phyloP scores from a whole-genome alignment of 2,329 filamentous ascomycete species.

The Fusarium beomiforme region DNA sequence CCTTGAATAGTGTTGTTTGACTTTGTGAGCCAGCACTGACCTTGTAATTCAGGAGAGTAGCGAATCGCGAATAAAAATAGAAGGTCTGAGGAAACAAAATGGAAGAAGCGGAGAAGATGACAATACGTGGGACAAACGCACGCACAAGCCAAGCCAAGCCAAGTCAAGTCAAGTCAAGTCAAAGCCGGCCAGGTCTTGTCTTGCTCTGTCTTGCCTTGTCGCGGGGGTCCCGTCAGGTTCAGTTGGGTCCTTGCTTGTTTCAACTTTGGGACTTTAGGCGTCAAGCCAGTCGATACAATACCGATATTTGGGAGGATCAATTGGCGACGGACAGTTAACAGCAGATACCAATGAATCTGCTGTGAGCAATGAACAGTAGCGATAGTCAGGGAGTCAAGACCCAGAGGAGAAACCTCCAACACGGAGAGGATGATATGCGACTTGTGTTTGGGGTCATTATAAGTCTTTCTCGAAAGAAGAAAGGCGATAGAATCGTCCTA shows the following conservation, averaged over 20 bases:
- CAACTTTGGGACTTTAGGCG: constrained; percentile 21
- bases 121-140: constrained; percentile 4
- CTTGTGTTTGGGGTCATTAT: constrained; percentile 53
- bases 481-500: constrained; percentile 23
- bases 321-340: constrained; percentile 4
- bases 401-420: constrained; percentile 54
- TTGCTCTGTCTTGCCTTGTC: too few relatives aligned
- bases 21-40: constrained; percentile 16
- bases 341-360: constrained; percentile 3
- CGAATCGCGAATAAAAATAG: constrained; percentile 9
- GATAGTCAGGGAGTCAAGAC: constrained; percentile 52
- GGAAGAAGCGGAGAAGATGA: constrained; percentile 26
- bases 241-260: constrained; percentile 24
- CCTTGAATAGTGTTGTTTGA: neutral
- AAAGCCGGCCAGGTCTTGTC: constrained; percentile 11
- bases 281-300: constrained; percentile 16
- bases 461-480: constrained; percentile 40
- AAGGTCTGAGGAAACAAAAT: constrained; percentile 29
- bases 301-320: constrained; percentile 14
- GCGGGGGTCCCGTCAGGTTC: constrained; percentile 15
- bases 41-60: constrained; percentile 11
- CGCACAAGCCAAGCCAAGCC: neutral
- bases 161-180: constrained; percentile 2
- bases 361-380: constrained; percentile 5
- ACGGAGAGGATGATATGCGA: constrained; percentile 52